Evolutionary conservation across 2,329 filamentous ascomycete species (phyloP), one percentile per base, ranked within the genome.

Genomic region (Balansia obtecta): DNA sequence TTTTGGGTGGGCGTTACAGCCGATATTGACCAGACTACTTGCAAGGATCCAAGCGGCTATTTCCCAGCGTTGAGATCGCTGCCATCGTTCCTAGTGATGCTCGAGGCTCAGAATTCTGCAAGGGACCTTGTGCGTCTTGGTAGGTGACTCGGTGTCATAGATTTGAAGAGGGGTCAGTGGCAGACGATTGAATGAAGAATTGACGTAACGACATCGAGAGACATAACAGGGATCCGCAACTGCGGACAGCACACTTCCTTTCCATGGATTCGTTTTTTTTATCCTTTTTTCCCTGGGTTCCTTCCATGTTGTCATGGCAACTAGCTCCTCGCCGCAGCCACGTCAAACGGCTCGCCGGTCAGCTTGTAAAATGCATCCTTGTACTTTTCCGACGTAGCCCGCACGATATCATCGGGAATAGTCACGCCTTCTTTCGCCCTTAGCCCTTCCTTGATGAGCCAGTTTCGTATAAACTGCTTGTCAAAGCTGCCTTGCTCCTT

Each of bases 381-480:
- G 54, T 58, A 56, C 20, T 50, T 53, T 30, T 50, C 53, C 41
- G 50, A 52, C 2, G 55, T 57, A 3, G 53, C 55, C 13, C 39
- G 34, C 34, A 54, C 53, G 42, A 57, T 50, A 48, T 90, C 82
- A 4, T 81, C 75, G 0, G 86, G 83, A 72, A 95, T 52, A 9
- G 45, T 41, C 18, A 63, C 60, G 82, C 54, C 68, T 68, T 15
- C 93, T 54, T 63, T 63, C 45, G 62, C 63, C 56, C 63, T 65
- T 41, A 94, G 66, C 0, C 85, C 86, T 52, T 85, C 73, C 45
- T 65, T 68, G 2, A 82, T 84, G 60, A 96, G 67, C 86, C 88
- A 96, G 68, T 96, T 83, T 37, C 90, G 74, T 57, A 95, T 66
- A 60, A 77, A 83, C 70, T 90, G 85, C 75, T 96, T 96, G 65